These are phyloP conservation scores for Ploettnerulaceae sp. DNA, from an alignment of 2,329 filamentous ascomycete genomes.

Conservation along the genomic window DNA sequence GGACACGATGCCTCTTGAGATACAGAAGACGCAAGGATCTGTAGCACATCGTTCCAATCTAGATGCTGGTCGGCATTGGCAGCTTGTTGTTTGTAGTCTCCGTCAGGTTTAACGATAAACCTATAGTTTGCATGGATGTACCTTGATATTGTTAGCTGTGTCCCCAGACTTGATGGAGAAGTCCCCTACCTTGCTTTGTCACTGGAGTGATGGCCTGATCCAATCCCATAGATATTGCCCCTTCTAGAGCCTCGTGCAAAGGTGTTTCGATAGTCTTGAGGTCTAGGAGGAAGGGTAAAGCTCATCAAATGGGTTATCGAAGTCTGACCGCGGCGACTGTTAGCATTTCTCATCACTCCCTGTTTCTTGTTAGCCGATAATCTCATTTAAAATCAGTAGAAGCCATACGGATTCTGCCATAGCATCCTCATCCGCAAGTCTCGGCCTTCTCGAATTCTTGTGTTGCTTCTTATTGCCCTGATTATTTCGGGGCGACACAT, in stretches of 20 bases:
- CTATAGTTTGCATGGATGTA: slow-evolving; percentile 96
- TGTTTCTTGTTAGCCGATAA: slow-evolving; percentile 15
- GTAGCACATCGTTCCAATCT: slow-evolving; percentile 85
- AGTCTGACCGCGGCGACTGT: slow-evolving; percentile 81
- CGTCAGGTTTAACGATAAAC: slow-evolving; percentile 83
- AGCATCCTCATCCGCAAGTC: slow-evolving; percentile 75
- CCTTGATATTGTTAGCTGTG: slow-evolving; percentile 39
- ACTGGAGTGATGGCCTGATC: slow-evolving; percentile 81
- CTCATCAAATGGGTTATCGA: slow-evolving; percentile 97
- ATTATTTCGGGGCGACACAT: slow-evolving; percentile 60
- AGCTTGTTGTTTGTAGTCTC: slow-evolving; percentile 74
- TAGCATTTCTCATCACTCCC: slow-evolving; percentile 54
- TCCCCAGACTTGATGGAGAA: background rate
- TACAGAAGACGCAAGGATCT: slow-evolving; percentile 84
- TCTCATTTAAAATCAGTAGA: background rate
- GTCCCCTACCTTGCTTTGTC: slow-evolving; percentile 76
- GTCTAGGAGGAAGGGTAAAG: slow-evolving; percentile 75
- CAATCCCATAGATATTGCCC: slow-evolving; percentile 76
- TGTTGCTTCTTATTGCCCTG: slow-evolving; percentile 78
- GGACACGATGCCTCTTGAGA: slow-evolving; percentile 88
- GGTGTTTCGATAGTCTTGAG: slow-evolving; percentile 50
- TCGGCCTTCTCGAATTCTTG: slow-evolving; percentile 71
- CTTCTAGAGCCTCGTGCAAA: slow-evolving; percentile 49
- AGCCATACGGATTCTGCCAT: slow-evolving; percentile 70
- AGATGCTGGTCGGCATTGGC: slow-evolving; percentile 83